Percentiles rank a stretch among this genome's conserved stretches.
These are phyloP conservation scores for Fagus crenata DNA, from an alignment of 306 rosid species.

Conservation along the genomic window DNA sequence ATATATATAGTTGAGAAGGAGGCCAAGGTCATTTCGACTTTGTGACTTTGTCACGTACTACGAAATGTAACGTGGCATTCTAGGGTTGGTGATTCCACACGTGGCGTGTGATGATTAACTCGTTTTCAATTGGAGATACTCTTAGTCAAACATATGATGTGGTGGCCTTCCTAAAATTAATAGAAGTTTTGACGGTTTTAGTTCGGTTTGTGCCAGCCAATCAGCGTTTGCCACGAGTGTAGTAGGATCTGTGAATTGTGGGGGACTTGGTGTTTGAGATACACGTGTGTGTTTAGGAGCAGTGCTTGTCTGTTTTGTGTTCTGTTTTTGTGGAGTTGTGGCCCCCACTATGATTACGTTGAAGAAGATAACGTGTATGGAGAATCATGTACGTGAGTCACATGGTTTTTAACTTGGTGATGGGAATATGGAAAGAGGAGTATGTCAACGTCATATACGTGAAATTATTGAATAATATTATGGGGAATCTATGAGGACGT, in stretches of 20 bases:
- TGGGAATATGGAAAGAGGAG: no score
- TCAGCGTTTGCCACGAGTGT: background rate
- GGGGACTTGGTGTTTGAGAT: background rate
- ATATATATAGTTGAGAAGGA: background rate
- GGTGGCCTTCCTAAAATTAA: background rate
- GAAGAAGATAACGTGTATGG: background rate
- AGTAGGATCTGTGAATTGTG: background rate
- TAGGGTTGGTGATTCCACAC: background rate
- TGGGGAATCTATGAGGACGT: no score
- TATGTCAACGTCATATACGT: no score
- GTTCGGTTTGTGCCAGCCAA: background rate
- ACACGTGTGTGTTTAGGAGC: background rate
- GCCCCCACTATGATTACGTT: background rate
- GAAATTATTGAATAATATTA: no score
- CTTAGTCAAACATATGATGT: background rate
- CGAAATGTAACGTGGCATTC: conserved; percentile 21
- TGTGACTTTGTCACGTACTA: background rate
- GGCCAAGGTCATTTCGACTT: background rate
- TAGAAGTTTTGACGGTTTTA: background rate
- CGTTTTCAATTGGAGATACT: background rate
- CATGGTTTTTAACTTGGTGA: no score
- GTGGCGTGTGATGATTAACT: background rate
- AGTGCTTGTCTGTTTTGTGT: background rate
- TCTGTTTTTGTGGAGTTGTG: background rate
- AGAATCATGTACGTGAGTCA: background rate